Base-by-base conservation (phyloP, 2,329 filamentous ascomycete genomes). In the Eurotiales sp. region DNA sequence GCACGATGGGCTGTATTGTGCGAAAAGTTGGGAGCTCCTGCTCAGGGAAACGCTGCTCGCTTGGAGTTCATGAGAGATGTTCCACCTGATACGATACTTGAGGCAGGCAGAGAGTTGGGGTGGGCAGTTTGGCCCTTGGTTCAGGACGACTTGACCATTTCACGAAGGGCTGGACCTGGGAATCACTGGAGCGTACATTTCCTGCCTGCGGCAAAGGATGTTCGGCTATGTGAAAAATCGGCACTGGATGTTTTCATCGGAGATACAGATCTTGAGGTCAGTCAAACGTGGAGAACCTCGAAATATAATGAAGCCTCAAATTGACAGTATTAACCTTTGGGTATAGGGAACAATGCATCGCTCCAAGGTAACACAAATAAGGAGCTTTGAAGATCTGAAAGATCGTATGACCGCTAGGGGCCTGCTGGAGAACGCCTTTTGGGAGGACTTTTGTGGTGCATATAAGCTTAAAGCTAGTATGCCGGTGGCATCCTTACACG, bases 131-230 rank as follows among this genome's bases (percentile, higher is more conserved):
- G 25, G 14, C 42, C 42, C 15, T 30, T 45, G 25, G 42, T 45
- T 15, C 25, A 45, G 29, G 42, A 45, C 15, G 17, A 30, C 27
- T 34, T 45, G 42, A 45, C 42, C 10, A 45, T 45, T 45, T 34
- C 29, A 15, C 25, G 19, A n/a, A 45, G 42, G n/a, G 23, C 15
- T 21, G 29, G 21, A 23, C 23, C 15, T 21, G 29, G 21, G 11
- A 23, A 34, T 34, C 42, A 19, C 8, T 45, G 42, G 42, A 30
- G 23, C 14, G 42, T 45, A 30, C 42, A 45, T 11, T 45, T 45
- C 25, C 14, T 11, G 4, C 23, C 23, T 27, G 21, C 17, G 14
- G 12, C 40, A n/a, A n/a, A n/a, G 22, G 40, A 27, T 42, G 22
- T 27, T 5, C 21, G n/a, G 11, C 7, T 4, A 17, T 34, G 10